Base-by-base conservation (phyloP, 495 filamentous ascomycete genomes). In the Xylaria scruposa region DNA sequence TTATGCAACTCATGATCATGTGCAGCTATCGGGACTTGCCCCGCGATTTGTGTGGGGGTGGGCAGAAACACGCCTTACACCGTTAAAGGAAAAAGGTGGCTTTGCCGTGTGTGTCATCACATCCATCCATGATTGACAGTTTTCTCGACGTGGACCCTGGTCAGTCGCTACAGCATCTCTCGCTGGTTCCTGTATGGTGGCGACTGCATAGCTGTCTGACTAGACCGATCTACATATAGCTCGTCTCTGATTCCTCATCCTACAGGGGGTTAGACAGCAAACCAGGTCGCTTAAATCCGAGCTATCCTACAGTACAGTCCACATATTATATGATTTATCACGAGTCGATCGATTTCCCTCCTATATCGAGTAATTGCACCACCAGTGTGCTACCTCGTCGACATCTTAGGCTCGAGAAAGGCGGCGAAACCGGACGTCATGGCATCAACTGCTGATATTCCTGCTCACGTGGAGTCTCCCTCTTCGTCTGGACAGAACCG, bases 371-470 rank as follows among this genome's bases (percentile, higher is more conserved):
- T 38, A 19, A 38, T 38, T 17, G 19, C 15, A 60, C 31, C 7
- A 13, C 58, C 2, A 38, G 58, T 60, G n/a, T 60, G 8, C 38
- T 44, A 17, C 44, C 49, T 38, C 33, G 4, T 9, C n/a, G 19
- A 12, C 10, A 40, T 36, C 29, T 33, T 42, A 1, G 36, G 66
- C 40, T 46, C 26, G 24, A 46, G 9, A 59, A 53, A 29, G 66
- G 17, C 38, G 42, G 24, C 40, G 38, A 24, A 29, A 70, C 26
- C 4, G 17, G 61, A 70, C 15, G n/a, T 38, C 38, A 77, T 74
- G 72, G 72, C 72, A 8, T 71, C 70, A 8, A 38, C 61, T 13
- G 69, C 38, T 29, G 63, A 68, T 36, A 44, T 47, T 75, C 60
- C 36, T 56, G 46, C 15, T 19, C 12, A 46, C 7, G 59, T 24